Evolutionary conservation across 306 rosid genomes (phyloP).

Genomic region (Spatholobus suberectus): DNA sequence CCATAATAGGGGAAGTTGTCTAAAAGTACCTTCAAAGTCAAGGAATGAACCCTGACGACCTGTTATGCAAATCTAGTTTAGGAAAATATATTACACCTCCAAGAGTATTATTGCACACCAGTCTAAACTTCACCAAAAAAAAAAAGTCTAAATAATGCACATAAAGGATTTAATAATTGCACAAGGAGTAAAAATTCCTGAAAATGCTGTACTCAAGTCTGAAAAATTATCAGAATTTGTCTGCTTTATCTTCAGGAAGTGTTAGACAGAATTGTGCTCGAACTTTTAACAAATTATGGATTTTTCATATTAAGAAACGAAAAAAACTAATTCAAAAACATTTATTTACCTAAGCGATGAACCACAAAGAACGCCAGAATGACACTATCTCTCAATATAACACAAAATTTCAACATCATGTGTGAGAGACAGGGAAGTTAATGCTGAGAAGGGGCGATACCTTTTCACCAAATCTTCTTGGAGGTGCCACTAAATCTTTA

Average conservation of each 20-base stretch:
- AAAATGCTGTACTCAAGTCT: background rate
- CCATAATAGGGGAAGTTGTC: background rate
- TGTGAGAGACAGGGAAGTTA: background rate
- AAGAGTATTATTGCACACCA: background rate
- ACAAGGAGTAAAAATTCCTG: background rate
- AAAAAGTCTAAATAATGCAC: background rate
- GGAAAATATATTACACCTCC: background rate
- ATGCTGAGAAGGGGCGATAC: background rate
- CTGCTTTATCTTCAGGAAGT: background rate
- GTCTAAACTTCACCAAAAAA: too few species aligned
- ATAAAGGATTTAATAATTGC: background rate
- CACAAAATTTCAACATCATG: background rate
- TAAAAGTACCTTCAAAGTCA: background rate
- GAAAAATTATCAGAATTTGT: background rate
- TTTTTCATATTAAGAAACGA: background rate
- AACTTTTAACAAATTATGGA: background rate
- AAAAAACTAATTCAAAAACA: background rate
- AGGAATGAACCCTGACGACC: background rate
- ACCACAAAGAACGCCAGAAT: background rate
- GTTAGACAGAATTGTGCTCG: background rate
- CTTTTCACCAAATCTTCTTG: too few species aligned
- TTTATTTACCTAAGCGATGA: background rate
- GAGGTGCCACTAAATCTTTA: too few species aligned
- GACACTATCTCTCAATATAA: background rate
- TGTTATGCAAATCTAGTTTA: background rate